phyloP scores from a whole-genome alignment of 495 filamentous ascomycete species.

The Usnea hakonensis region DNA sequence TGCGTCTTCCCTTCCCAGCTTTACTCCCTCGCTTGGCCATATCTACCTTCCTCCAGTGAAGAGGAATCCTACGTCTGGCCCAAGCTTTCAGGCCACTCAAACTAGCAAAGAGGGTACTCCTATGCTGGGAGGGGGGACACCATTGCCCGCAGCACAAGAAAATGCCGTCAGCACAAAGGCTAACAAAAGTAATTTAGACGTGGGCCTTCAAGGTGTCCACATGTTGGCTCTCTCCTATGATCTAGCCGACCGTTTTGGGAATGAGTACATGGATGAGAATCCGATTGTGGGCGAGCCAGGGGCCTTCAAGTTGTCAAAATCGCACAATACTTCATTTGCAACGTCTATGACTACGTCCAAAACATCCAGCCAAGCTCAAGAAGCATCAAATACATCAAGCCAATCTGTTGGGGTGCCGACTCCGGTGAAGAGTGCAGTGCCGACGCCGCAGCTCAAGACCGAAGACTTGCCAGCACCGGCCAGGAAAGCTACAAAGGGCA shows the following conservation, averaged over 20 bases:
- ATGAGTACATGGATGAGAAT: constrained; percentile 89
- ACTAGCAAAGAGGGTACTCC: constrained; percentile 55
- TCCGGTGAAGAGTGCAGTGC: constrained; percentile 9
- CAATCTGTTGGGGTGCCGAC: constrained; percentile 4
- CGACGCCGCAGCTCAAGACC: constrained; percentile 20
- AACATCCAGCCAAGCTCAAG: neutral
- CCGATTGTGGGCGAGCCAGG: constrained; percentile 80
- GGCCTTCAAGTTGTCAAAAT: constrained; percentile 65
- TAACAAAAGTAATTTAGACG: constrained; percentile 14
- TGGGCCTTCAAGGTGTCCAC: constrained; percentile 40
- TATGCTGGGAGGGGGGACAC: constrained; percentile 43
- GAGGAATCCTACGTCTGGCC: constrained; percentile 29
- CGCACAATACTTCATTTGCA: constrained; percentile 25
- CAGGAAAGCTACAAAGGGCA: constrained; percentile 10
- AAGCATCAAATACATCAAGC: neutral
- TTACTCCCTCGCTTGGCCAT: constrained; percentile 66
- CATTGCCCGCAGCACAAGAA: constrained; percentile 29
- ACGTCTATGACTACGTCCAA: constrained; percentile 12
- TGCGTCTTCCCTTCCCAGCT: constrained; percentile 56
- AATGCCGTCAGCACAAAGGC: constrained; percentile 26
- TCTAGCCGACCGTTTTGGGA: constrained; percentile 54
- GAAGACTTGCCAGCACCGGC: constrained; percentile 10
- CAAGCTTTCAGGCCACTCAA: constrained; percentile 32
- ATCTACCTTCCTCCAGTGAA: constrained; percentile 54
- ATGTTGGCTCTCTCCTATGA: constrained; percentile 60